Evolutionary conservation across 176 grass and related monocot species (phyloP).

Genomic region (Leersia perrieri): DNA sequence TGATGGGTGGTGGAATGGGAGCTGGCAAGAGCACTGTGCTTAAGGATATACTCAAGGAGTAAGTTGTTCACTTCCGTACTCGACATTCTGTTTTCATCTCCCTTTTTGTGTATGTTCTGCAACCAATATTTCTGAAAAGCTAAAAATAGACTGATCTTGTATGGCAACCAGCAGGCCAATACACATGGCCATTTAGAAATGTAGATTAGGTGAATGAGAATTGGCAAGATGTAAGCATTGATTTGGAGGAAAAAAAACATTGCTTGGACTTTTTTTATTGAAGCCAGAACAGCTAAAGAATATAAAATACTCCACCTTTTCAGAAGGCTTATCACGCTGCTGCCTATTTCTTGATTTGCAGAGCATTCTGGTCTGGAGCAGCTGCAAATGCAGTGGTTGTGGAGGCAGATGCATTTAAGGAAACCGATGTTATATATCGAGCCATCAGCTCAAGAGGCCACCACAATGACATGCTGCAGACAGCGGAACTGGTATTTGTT

Average conservation of each 20-base stretch:
- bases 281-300: slow-evolving; percentile 6
- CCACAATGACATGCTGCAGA: slow-evolving; percentile 90
- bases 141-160: background rate
- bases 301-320: background rate
- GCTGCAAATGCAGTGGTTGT: slow-evolving; percentile 76
- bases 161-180: background rate
- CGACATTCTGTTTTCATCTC: background rate
- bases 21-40: slow-evolving; percentile 98
- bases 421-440: slow-evolving; percentile 77
- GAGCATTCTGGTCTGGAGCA: slow-evolving; percentile 79
- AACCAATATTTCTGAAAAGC: background rate
- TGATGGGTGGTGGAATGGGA: slow-evolving; percentile 97
- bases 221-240: background rate
- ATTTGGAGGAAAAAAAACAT: background rate
- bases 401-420: slow-evolving; percentile 95
- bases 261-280: background rate
- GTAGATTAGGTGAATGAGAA: background rate
- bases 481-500: slow-evolving; percentile 72
- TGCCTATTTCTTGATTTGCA: slow-evolving; percentile 35
- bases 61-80: slow-evolving; percentile 27
- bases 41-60: slow-evolving; percentile 88
- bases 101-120: background rate
- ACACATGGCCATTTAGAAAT: background rate
- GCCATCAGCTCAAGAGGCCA: slow-evolving; percentile 92
- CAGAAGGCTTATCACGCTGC: background rate